These are phyloP conservation scores for Simplicillium aogashimaense DNA, from an alignment of 2,329 filamentous ascomycete genomes.

Conservation along the genomic window DNA sequence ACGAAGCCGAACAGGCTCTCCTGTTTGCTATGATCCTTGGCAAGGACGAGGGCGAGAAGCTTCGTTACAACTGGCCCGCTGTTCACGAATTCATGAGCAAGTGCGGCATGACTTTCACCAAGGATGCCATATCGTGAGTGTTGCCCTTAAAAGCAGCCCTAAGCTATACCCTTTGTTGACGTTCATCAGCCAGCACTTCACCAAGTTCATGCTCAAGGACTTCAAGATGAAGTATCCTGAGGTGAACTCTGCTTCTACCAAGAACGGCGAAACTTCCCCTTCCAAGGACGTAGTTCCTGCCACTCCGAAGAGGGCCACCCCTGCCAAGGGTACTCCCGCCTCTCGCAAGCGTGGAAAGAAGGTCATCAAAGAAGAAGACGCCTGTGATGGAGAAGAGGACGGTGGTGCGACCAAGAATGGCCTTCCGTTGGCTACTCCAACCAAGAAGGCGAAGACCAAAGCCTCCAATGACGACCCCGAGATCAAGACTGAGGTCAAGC, in stretches of 20 bases:
- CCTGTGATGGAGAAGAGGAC: slow-evolving; percentile 8
- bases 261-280: slow-evolving; percentile 8
- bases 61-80: slow-evolving; percentile 22
- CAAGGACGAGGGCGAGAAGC: slow-evolving; percentile 13
- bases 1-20: slow-evolving; percentile 25
- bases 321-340: neutral
- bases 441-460: slow-evolving; percentile 21
- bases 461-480: slow-evolving; percentile 2
- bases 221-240: slow-evolving; percentile 13
- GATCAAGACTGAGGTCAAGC: no score
- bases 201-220: slow-evolving; percentile 24
- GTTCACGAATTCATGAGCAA: slow-evolving; percentile 19
- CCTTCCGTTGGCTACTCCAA: slow-evolving; percentile 5
- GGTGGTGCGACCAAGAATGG: neutral
- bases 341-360: slow-evolving; percentile 2
- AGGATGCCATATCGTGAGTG: slow-evolving; percentile 27
- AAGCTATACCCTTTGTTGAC: neutral
- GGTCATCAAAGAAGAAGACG: slow-evolving; percentile 6
- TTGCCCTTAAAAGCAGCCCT: neutral
- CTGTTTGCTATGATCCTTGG: slow-evolving; percentile 23
- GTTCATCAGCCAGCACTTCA: slow-evolving; percentile 25
- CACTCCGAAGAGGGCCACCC: slow-evolving; percentile 1
- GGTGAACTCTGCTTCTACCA: slow-evolving; percentile 6
- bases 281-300: neutral
- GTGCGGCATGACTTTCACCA: slow-evolving; percentile 24